A percentile compares a stretch with the other conserved stretches of the same genome.
Evolutionary conservation across 805 yeast genomes (phyloP).

Genomic region (Ogataea methanolica): DNA sequence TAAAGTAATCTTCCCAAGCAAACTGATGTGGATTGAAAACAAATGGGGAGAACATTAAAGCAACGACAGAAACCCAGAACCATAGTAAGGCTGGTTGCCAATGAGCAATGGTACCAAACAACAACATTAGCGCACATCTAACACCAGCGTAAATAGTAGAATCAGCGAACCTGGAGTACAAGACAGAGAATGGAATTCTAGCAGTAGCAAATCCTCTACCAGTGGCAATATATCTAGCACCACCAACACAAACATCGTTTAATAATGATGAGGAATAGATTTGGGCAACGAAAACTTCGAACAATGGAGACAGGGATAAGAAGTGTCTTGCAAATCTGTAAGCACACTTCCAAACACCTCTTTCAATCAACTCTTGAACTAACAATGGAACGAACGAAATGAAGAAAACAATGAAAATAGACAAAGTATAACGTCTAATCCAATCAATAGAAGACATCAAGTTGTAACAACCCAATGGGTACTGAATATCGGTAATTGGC

Average conservation of each 20-base stretch:
- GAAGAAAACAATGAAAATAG: conserved; percentile 78
- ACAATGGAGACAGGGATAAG: conserved; percentile 69
- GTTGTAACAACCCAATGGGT: conserved; percentile 72
- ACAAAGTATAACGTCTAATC: conserved; percentile 75
- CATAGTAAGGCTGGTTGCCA: conserved; percentile 94
- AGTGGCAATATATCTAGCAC: conserved; percentile 82
- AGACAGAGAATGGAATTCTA: conserved; percentile 68
- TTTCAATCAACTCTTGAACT: conserved; percentile 75
- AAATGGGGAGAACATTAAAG: conserved; percentile 89
- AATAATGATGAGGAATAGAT: conserved; percentile 67
- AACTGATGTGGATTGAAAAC: conserved; percentile 97
- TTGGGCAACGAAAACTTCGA: conserved; percentile 80
- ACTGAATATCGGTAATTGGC: conserved; percentile 62
- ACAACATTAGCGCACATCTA: conserved; percentile 65
- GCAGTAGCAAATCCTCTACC: conserved; percentile 86
- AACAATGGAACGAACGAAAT: conserved; percentile 76
- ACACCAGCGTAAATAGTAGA: conserved; percentile 84
- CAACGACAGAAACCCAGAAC: conserved; percentile 94
- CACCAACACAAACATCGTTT: conserved; percentile 74
- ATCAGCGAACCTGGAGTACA: conserved; percentile 75
- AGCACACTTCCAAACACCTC: conserved; percentile 73
- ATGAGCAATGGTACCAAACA: conserved; percentile 68
- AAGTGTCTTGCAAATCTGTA: conserved; percentile 68
- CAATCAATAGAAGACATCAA: conserved; percentile 71
- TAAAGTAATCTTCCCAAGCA: conserved; percentile 91